A percentile compares a stretch with the other conserved stretches of the same genome.
These are phyloP conservation scores for Lycium ferocissimum DNA, from an alignment of 257 asterid species.

Conservation along the genomic window DNA sequence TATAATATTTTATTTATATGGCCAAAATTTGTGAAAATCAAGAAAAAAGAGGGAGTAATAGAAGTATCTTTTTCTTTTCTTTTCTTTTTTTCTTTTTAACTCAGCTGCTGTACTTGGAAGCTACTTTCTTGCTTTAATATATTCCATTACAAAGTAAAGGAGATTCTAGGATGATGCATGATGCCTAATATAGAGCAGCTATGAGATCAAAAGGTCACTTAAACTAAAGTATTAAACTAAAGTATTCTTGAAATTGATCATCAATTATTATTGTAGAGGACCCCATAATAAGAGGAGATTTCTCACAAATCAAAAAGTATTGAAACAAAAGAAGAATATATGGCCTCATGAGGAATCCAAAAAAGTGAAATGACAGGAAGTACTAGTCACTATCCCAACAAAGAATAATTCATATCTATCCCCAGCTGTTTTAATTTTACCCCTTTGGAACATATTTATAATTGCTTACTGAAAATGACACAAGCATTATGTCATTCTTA, in stretches of 20 bases:
- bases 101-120: slow-evolving; percentile 59
- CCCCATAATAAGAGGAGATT: slow-evolving; percentile 43
- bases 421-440: slow-evolving; percentile 28
- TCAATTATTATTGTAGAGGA: slow-evolving; percentile 65
- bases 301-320: slow-evolving; percentile 50
- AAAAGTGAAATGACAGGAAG: slow-evolving; percentile 59
- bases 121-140: slow-evolving; percentile 62
- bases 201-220: slow-evolving; percentile 59
- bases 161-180: slow-evolving; percentile 90
- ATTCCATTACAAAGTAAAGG: slow-evolving; percentile 72
- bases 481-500: slow-evolving; percentile 47
- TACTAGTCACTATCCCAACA: slow-evolving; percentile 62
- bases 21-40: slow-evolving; percentile 64
- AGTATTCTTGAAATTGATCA: slow-evolving; percentile 44
- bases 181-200: slow-evolving; percentile 37
- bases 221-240: slow-evolving; percentile 21
- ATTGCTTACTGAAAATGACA: slow-evolving; percentile 44
- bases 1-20: slow-evolving; percentile 48
- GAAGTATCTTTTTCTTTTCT: slow-evolving; percentile 35
- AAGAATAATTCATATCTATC: slow-evolving; percentile 50
- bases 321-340: slow-evolving; percentile 50
- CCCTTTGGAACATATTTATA: slow-evolving; percentile 19
- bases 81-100: slow-evolving; percentile 32
- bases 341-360: slow-evolving; percentile 65
- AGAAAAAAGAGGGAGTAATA: slow-evolving; percentile 39